Conservation (phyloP, 2,329 filamentous ascomycete genomes). For the Pseudogymnoascus sp. region DNA sequence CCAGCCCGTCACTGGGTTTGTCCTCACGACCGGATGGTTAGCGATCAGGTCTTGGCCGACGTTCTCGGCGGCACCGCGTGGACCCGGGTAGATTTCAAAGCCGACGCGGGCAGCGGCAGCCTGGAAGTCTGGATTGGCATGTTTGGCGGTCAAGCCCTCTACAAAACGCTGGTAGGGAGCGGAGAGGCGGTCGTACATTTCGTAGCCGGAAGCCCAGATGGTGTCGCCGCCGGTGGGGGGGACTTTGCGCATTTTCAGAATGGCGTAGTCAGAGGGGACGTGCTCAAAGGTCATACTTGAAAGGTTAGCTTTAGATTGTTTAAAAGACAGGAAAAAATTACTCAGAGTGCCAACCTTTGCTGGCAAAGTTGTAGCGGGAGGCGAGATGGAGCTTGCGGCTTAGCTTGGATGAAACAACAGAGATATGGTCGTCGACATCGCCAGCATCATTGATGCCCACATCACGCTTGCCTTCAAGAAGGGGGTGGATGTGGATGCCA, state of each 20-base stretch:
- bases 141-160: slow-evolving; percentile 39
- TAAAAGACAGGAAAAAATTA: neutral
- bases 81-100: slow-evolving; percentile 39
- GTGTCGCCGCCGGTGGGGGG: slow-evolving; percentile 39
- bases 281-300: slow-evolving; percentile 39
- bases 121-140: slow-evolving; percentile 36
- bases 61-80: slow-evolving; percentile 48
- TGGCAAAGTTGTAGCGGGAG: slow-evolving; percentile 8
- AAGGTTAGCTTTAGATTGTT: neutral
- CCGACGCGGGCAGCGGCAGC: slow-evolving; percentile 33
- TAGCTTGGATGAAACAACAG: slow-evolving; percentile 7
- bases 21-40: slow-evolving; percentile 50
- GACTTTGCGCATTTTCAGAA: slow-evolving; percentile 37
- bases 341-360: slow-evolving; percentile 6
- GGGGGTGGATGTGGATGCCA: slow-evolving; percentile 6
- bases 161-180: slow-evolving; percentile 42
- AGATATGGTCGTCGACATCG: slow-evolving; percentile 11
- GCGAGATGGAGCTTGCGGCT: slow-evolving; percentile 11
- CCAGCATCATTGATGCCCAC: slow-evolving; percentile 17
- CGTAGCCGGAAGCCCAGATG: slow-evolving; percentile 33
- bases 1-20: slow-evolving; percentile 59
- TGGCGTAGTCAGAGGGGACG: slow-evolving; percentile 40
- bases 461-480: slow-evolving; percentile 10
- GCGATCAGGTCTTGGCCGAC: slow-evolving; percentile 43
- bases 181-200: slow-evolving; percentile 43